phyloP scores from a whole-genome alignment of 1,284 basidiomycete genomes.

The Apiotrichum gracile region DNA sequence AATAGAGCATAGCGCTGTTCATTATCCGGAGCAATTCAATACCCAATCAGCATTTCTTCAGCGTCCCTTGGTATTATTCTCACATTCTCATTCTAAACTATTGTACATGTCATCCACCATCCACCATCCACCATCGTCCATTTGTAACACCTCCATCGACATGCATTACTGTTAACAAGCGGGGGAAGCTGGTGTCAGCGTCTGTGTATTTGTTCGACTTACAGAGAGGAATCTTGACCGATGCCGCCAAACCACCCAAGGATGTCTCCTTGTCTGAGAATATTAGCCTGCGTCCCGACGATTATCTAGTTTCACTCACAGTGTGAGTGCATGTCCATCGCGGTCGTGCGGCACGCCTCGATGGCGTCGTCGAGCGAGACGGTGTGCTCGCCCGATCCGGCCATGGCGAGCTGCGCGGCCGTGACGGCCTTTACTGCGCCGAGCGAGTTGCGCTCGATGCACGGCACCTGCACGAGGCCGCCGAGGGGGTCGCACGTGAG shows the following conservation, averaged over 20 bases:
- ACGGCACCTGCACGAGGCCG: conserved; percentile 79
- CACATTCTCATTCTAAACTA: not conserved
- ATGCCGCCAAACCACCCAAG: conserved; percentile 57
- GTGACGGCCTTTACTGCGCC: conserved; percentile 78
- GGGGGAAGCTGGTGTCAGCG: not conserved
- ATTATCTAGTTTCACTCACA: conserved; percentile 18
- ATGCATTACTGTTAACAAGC: not conserved
- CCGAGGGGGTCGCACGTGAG: conserved; percentile 89
- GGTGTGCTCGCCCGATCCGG: conserved; percentile 64
- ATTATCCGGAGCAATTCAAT: no score
- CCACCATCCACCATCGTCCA: not conserved
- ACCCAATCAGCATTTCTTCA: no score
- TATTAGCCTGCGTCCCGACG: not conserved
- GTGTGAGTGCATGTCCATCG: conserved; percentile 53
- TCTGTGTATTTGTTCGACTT: conserved; percentile 3
- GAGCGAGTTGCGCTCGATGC: conserved; percentile 60
- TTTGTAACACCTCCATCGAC: not conserved
- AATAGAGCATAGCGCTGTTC: no score
- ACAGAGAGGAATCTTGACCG: conserved; percentile 66
- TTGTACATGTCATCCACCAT: conserved; percentile 5
- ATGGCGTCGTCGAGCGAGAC: conserved; percentile 79
- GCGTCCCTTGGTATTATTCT: no score
- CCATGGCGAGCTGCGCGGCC: conserved; percentile 90
- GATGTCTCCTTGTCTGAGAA: conserved; percentile 68
- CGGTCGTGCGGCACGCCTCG: conserved; percentile 89